A percentile compares a stretch with the other conserved stretches of the same genome.
Evolutionary conservation across 805 yeast species (phyloP).

Genomic region (Saturnispora galanensis): DNA sequence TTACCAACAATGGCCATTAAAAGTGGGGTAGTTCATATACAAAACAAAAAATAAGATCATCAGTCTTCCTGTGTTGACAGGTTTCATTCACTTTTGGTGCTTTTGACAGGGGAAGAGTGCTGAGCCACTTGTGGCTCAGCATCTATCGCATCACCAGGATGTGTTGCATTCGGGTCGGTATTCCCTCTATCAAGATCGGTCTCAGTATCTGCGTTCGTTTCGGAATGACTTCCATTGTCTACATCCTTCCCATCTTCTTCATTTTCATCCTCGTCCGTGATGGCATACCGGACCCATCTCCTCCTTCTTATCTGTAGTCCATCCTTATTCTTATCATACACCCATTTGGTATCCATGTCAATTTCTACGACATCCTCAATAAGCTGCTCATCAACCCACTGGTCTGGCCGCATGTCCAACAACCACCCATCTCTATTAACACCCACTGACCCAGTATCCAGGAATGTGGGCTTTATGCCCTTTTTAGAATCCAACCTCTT

Average conservation of each 20-base stretch:
- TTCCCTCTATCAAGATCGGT: not conserved
- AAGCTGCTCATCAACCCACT: constrained; percentile 51
- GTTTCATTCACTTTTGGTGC: too few relatives aligned
- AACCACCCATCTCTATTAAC: constrained; percentile 41
- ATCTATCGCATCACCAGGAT: not conserved
- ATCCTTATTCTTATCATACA: constrained; percentile 44
- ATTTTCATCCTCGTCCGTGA: constrained; percentile 15
- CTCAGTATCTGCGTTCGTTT: not conserved
- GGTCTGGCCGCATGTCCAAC: constrained; percentile 51
- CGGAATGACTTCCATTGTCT: constrained; percentile 5
- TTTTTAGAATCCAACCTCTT: constrained; percentile 1
- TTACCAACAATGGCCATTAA: too few relatives aligned
- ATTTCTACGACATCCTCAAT: constrained; percentile 44
- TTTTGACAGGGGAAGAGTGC: too few relatives aligned
- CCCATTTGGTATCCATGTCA: constrained; percentile 79
- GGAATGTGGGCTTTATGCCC: not conserved
- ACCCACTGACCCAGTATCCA: constrained; percentile 3
- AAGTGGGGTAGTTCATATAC: not conserved
- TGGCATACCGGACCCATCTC: constrained; percentile 50
- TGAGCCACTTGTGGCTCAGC: not conserved
- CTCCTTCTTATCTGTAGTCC: constrained; percentile 42
- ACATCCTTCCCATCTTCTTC: constrained; percentile 9
- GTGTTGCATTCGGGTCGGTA: not conserved
- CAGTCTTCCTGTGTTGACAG: too few relatives aligned
- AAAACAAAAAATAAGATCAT: not conserved